Evolutionary conservation across 1,139 yeast species (phyloP).

Genomic region (Hemisphaericaspora subhashii): DNA sequence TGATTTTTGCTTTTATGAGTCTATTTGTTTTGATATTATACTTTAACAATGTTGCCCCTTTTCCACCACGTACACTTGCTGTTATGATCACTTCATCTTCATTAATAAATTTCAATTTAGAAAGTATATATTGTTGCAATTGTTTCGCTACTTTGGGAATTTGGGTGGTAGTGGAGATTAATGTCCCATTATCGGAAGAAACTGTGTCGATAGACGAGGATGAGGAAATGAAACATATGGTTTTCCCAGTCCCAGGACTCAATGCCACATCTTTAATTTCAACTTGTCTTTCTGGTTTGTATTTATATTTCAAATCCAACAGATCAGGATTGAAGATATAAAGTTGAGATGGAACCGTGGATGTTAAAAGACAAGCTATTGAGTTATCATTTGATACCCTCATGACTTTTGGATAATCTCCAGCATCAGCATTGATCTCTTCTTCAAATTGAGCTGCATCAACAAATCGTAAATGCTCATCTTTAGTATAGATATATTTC

Average conservation of each 20-base stretch:
- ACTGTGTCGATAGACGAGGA: slow-evolving; percentile 54
- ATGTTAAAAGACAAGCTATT: slow-evolving; percentile 64
- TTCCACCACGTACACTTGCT: slow-evolving; percentile 48
- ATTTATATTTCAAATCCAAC: slow-evolving; percentile 36
- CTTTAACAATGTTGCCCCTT: slow-evolving; percentile 39
- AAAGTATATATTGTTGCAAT: slow-evolving; percentile 39
- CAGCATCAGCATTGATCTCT: slow-evolving; percentile 31
- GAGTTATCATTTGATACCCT: slow-evolving; percentile 53
- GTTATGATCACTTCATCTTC: slow-evolving; percentile 55
- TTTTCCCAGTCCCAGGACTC: slow-evolving; percentile 48
- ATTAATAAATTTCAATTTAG: slow-evolving; percentile 61
- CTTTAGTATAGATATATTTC: slow-evolving; percentile 54
- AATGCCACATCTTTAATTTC: slow-evolving; percentile 32
- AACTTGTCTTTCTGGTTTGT: slow-evolving; percentile 16
- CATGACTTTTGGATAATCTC: slow-evolving; percentile 61
- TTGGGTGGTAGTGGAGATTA: slow-evolving; percentile 33
- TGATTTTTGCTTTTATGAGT: slow-evolving; percentile 40
- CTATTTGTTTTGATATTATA: slow-evolving; percentile 45
- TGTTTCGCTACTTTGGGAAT: slow-evolving; percentile 22
- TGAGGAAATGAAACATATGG: slow-evolving; percentile 58
- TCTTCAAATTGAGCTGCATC: slow-evolving; percentile 57
- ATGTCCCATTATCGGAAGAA: slow-evolving; percentile 45
- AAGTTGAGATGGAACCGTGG: slow-evolving; percentile 57
- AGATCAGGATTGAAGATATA: slow-evolving; percentile 59
- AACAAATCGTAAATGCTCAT: slow-evolving; percentile 62